Percentiles rank a stretch among this genome's conserved stretches.
These are phyloP conservation scores for Asterophora lycoperdoides DNA, from an alignment of 768 basidiomycete species.

Conservation along the genomic window DNA sequence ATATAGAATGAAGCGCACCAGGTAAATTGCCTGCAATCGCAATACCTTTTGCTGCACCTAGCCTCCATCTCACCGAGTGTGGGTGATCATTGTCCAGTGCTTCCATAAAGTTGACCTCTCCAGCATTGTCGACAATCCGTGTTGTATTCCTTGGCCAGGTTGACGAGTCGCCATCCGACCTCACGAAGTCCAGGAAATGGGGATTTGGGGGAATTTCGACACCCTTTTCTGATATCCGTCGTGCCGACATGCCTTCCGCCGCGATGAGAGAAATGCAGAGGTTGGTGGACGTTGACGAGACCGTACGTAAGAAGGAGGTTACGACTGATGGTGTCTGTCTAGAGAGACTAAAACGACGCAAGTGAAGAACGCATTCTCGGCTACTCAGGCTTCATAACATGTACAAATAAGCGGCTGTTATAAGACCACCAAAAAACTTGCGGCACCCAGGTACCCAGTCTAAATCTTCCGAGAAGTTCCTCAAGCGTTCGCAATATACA, in stretches of 20 bases:
- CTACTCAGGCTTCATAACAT: too few species aligned
- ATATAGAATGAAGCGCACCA: slow-evolving; percentile 33
- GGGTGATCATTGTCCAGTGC: slow-evolving; percentile 47
- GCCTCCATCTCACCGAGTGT: slow-evolving; percentile 56
- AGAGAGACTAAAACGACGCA: too few species aligned
- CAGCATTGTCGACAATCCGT: slow-evolving; percentile 49
- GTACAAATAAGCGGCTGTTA: too few species aligned
- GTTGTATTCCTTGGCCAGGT: slow-evolving; percentile 58
- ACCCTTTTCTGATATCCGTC: slow-evolving; percentile 24
- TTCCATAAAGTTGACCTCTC: slow-evolving; percentile 71
- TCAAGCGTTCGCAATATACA: too few species aligned
- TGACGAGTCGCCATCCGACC: slow-evolving; percentile 53
- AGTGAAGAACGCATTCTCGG: too few species aligned
- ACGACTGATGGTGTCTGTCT: too few species aligned
- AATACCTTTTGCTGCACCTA: slow-evolving; percentile 37
- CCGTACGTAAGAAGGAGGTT: too few species aligned
- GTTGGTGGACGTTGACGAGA: not conserved
- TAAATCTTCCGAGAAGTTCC: too few species aligned
- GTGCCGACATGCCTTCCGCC: slow-evolving; percentile 22
- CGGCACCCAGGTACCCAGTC: too few species aligned
- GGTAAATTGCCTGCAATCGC: slow-evolving; percentile 42
- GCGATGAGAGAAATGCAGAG: not conserved
- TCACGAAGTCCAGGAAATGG: slow-evolving; percentile 52
- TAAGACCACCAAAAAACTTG: too few species aligned
- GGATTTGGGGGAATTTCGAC: slow-evolving; percentile 47